Evolutionary conservation across 1,284 basidiomycete genomes (phyloP).

Genomic region (Moesziomyces sp.): DNA sequence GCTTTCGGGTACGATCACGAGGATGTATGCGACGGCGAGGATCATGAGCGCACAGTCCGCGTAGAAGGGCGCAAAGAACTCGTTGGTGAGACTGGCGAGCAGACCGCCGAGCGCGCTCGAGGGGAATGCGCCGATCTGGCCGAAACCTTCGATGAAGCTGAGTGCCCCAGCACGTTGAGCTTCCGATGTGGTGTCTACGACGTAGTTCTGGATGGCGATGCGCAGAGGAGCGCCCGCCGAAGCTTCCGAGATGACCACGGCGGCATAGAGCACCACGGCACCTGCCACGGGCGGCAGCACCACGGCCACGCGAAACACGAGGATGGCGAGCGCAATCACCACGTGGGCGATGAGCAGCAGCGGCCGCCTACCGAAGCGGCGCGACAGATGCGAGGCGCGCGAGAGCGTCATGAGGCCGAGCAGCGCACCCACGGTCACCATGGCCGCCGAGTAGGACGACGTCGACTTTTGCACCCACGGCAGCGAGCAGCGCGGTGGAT

Average conservation of each 20-base stretch:
- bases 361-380: conserved; percentile 57
- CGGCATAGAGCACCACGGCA: conserved; percentile 45
- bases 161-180: conserved; percentile 52
- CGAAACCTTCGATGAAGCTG: conserved; percentile 62
- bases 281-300: conserved; percentile 45
- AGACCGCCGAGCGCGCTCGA: conserved; percentile 55
- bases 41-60: conserved; percentile 51
- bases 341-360: conserved; percentile 51
- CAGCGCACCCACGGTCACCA: conserved; percentile 58
- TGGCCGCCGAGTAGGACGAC: conserved; percentile 55
- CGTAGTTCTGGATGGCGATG: conserved; percentile 61
- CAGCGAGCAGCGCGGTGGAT: conserved; percentile 47
- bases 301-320: conserved; percentile 50
- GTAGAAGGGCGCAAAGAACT: conserved; percentile 63
- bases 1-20: conserved; percentile 58
- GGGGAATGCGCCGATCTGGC: conserved; percentile 61
- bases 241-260: conserved; percentile 55
- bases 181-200: conserved; percentile 61
- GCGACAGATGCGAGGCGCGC: conserved; percentile 42
- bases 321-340: conserved; percentile 48
- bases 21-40: conserved; percentile 47
- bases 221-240: conserved; percentile 57
- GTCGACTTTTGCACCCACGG: conserved; percentile 58
- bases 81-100: conserved; percentile 53
- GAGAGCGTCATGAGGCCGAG: conserved; percentile 55